These are phyloP conservation scores for Xylaria longipes DNA, from an alignment of 495 filamentous ascomycete genomes.

Conservation along the genomic window DNA sequence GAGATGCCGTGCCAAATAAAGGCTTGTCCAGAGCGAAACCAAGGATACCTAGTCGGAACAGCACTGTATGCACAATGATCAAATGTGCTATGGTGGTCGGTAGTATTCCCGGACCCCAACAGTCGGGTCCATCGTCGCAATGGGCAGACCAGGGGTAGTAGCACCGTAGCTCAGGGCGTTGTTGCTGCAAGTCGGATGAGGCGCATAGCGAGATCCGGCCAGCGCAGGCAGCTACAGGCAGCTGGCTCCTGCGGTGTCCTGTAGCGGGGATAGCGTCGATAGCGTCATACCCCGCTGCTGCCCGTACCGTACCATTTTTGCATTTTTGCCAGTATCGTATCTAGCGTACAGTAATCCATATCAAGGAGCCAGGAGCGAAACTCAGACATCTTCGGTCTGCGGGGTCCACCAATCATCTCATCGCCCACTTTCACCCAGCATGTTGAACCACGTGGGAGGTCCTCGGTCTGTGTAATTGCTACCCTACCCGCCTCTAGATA, in stretches of 20 bases:
- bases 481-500: neutral
- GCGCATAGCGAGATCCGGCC: constrained; percentile 12
- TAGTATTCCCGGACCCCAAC: constrained; percentile 19
- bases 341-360: constrained; percentile 3
- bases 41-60: neutral
- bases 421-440: neutral
- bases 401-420: constrained; percentile 27
- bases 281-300: constrained; percentile 14
- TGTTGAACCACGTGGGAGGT: constrained; percentile 15
- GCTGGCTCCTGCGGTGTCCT: too few relatives aligned
- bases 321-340: neutral
- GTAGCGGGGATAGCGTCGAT: constrained; percentile 11
- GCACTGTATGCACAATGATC: neutral
- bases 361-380: neutral
- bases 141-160: constrained; percentile 5
- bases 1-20: neutral
- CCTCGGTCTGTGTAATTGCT: neutral
- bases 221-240: neutral
- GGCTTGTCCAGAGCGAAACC: neutral
- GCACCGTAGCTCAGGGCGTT: neutral
- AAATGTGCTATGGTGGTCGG: neutral
- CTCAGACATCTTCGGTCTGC: constrained; percentile 3
- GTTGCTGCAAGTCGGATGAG: constrained; percentile 17
- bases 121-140: constrained; percentile 13
- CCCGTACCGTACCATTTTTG: neutral